Percentiles rank a stretch among this genome's conserved stretches.
These are phyloP conservation scores for Zymoseptoria tritici DNA, from an alignment of 2,329 filamentous ascomycete species.

Conservation along the genomic window DNA sequence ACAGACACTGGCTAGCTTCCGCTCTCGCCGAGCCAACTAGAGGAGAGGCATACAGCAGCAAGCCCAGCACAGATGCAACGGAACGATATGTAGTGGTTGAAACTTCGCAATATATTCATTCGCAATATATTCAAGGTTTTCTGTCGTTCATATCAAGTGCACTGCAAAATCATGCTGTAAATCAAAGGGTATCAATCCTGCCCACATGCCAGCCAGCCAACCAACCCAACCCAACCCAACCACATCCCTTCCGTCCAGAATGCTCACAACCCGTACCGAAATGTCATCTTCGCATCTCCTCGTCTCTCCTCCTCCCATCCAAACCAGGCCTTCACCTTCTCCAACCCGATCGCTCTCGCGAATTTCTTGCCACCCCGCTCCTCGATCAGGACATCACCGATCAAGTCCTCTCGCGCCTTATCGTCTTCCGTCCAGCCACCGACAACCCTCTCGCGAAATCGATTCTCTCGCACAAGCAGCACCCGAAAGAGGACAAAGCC, in stretches of 20 bases:
- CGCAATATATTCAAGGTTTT: no score
- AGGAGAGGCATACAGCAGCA: neutral
- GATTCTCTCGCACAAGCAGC: slow-evolving; percentile 34
- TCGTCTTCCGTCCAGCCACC: slow-evolving; percentile 31
- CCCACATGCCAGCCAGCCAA: no score
- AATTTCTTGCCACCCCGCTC: slow-evolving; percentile 19
- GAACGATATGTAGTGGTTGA: no score
- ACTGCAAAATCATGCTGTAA: neutral
- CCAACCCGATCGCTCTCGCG: slow-evolving; percentile 11
- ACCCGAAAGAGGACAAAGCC: slow-evolving; percentile 37
- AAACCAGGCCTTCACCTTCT: slow-evolving; percentile 23
- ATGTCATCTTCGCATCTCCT: slow-evolving; percentile 43
- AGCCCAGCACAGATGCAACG: no score
- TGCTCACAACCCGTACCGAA: slow-evolving; percentile 35
- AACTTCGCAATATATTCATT: no score
- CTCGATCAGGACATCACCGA: slow-evolving; percentile 22
- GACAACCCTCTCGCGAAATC: slow-evolving; percentile 24
- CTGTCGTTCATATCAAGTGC: neutral
- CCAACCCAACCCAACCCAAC: neutral
- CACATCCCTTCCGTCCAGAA: neutral
- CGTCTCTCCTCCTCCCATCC: slow-evolving; percentile 31
- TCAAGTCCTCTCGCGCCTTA: slow-evolving; percentile 32
- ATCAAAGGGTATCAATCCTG: neutral
- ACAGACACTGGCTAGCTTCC: neutral
- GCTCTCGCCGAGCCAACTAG: neutral